A percentile compares a stretch with the other conserved stretches of the same genome.
Conservation (phyloP, 352 stramenopile species). For the Peronospora farinosa region DNA sequence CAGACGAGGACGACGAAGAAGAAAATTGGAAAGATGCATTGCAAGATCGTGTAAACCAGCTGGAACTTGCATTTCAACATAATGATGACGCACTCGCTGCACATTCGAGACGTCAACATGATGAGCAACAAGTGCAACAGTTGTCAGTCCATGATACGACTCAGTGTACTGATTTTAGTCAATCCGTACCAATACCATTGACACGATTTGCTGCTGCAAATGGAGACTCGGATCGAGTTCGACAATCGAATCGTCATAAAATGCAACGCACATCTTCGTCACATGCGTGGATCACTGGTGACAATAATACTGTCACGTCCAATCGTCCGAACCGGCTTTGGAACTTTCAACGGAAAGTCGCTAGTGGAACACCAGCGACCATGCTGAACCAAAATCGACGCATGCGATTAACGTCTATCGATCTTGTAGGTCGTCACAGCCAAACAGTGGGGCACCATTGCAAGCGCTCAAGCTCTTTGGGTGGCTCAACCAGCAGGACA, state of each 20-base stretch:
- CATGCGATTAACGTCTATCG: conserved; percentile 27
- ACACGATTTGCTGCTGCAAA: conserved; percentile 5
- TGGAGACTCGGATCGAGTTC: conserved; percentile 7
- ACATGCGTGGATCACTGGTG: conserved; percentile 28
- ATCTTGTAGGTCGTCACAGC: conserved; percentile 41
- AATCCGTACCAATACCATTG: conserved; percentile 15
- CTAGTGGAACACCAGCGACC: conserved; percentile 5
- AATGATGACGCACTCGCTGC: conserved; percentile 22
- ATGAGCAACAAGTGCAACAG: conserved; percentile 16
- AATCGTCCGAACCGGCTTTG: conserved; percentile 10
- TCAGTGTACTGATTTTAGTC: conserved; percentile 14
- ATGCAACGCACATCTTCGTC: conserved; percentile 39
- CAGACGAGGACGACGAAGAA: conserved; percentile 72
- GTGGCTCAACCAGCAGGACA: conserved; percentile 15
- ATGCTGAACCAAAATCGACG: conserved; percentile 17
- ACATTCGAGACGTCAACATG: conserved; percentile 13
- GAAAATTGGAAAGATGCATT: conserved; percentile 75
- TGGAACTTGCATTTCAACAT: conserved; percentile 55
- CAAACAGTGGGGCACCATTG: conserved; percentile 32
- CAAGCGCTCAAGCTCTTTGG: conserved; percentile 29
- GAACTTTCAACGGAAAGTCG: conserved; percentile 24
- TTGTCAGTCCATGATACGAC: not conserved
- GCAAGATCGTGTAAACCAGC: conserved; percentile 68
- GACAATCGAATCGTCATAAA: conserved; percentile 28
- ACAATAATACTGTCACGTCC: conserved; percentile 13